phyloP scores from a whole-genome alignment of 805 yeast species.

The Schwanniomyces pseudopolymorphus region DNA sequence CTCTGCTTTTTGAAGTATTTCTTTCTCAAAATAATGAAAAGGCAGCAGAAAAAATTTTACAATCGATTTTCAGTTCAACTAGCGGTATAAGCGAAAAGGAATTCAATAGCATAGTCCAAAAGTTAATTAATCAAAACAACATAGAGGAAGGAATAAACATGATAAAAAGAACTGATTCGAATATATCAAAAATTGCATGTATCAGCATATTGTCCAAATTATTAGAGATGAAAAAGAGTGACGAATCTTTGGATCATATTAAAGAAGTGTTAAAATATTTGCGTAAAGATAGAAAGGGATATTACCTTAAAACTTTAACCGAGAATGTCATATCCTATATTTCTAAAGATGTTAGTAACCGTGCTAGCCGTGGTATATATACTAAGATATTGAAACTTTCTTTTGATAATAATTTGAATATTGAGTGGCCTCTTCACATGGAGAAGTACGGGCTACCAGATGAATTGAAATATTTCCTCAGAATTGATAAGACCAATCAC shows the following conservation, averaged over 20 bases:
- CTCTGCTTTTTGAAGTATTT: constrained; percentile 31
- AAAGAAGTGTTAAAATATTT: neutral
- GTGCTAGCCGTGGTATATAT: constrained; percentile 12
- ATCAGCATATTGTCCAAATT: constrained; percentile 19
- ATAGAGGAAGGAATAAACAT: constrained; percentile 23
- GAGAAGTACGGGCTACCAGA: constrained; percentile 19
- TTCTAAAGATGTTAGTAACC: constrained; percentile 15
- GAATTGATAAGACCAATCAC: constrained; percentile 12
- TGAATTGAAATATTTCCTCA: constrained; percentile 14
- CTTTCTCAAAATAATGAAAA: constrained; percentile 22
- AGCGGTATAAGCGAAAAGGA: constrained; percentile 27
- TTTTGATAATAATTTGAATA: neutral
- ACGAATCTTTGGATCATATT: neutral
- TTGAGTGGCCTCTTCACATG: constrained; percentile 11
- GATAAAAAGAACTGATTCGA: constrained; percentile 16
- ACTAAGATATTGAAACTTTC: neutral
- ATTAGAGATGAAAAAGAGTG: neutral
- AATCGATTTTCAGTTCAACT: constrained; percentile 26
- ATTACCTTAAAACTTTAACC: constrained; percentile 13
- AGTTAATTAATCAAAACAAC: constrained; percentile 24
- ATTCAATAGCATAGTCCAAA: constrained; percentile 23
- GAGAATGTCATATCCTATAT: constrained; percentile 16
- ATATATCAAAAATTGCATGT: constrained; percentile 24
- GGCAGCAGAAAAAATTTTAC: constrained; percentile 29
- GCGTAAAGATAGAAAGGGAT: neutral